These are phyloP conservation scores for Neonectria ditissima DNA, from an alignment of 2,329 filamentous ascomycete genomes.

Conservation along the genomic window DNA sequence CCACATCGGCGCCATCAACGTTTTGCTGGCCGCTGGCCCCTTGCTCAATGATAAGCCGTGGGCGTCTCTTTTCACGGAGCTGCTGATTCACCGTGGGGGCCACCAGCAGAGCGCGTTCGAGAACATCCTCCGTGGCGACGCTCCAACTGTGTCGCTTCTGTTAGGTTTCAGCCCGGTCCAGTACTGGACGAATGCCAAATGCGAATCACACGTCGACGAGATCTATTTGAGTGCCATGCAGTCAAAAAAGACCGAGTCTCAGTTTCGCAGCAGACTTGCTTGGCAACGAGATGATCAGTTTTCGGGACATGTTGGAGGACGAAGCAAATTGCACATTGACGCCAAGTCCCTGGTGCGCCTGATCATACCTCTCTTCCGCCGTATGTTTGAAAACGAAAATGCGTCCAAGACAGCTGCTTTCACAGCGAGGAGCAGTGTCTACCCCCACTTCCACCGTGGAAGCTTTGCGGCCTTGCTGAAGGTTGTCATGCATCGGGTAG, in stretches of 20 bases:
- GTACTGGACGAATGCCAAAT: slow-evolving; percentile 62
- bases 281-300: slow-evolving; percentile 54
- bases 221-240: slow-evolving; percentile 45
- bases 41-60: slow-evolving; percentile 58
- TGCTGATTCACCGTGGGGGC: slow-evolving; percentile 50
- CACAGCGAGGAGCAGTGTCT: slow-evolving; percentile 28
- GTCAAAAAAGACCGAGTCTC: slow-evolving; percentile 27
- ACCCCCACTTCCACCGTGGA: slow-evolving; percentile 52
- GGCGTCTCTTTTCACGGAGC: slow-evolving; percentile 63
- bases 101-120: slow-evolving; percentile 49
- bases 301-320: slow-evolving; percentile 34
- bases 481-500: slow-evolving; percentile 49
- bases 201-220: slow-evolving; percentile 55
- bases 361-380: slow-evolving; percentile 56
- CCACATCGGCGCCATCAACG: slow-evolving; percentile 53
- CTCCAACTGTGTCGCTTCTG: slow-evolving; percentile 60
- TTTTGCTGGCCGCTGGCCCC: slow-evolving; percentile 57
- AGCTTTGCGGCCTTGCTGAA: slow-evolving; percentile 56
- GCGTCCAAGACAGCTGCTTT: slow-evolving; percentile 28
- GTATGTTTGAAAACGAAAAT: slow-evolving; percentile 60
- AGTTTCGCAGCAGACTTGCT: slow-evolving; percentile 47
- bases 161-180: slow-evolving; percentile 63
- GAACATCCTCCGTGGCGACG: slow-evolving; percentile 59
- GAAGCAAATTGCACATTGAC: slow-evolving; percentile 49
- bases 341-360: slow-evolving; percentile 52